Evolutionary conservation across 371 early-diverging fungal species (phyloP), one percentile per base, ranked within the genome.

Genomic region (Actinomortierella wolfii): DNA sequence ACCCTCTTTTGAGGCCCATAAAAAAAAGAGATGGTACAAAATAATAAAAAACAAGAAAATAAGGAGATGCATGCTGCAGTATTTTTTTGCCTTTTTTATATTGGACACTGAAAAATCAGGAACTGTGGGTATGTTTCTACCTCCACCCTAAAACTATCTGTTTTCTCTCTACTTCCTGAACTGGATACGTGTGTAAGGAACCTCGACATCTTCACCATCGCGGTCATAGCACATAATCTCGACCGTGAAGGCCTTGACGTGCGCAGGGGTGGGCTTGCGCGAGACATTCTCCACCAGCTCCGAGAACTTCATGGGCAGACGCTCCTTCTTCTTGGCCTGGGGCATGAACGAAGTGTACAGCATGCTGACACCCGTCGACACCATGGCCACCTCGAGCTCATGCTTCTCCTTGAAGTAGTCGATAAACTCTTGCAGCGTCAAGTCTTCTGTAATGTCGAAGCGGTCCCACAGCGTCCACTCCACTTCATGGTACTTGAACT

Each of bases 391-490:
- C 50, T 94, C 94, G 41, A 97, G 82, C 49, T 91, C 85, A 79
- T 96, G 92, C 66, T 94, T 79, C 0, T 80, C 78, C 80, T 91
- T 74, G 81, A 99, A 95, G 57, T 86, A 79, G 58, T 94, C 89
- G 43, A 99, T 81, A 50, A 99, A 88, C 70, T 96, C 93, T 75
- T 89, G 82, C 62, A 99, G 83, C 0, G 97, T 96, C 42, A 92
- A 68, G 69, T 99, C 96, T 6, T 82, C 81, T 52, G 90, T 79
- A 53, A 99, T 84, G 59, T 96, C 96, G 66, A 99, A 92, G 48
- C 96, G 90, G 67, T 97, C 97, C 99, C 99, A 99, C 47, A 97
- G 83, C 26, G 92, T 97, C 68, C 91, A 97, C 76, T 92, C 86
- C 3, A 73, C 80, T 57, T 92, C 96, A 62, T 94, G 82, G 82